Evolutionary conservation across 331 rosid genomes (phyloP), one percentile per base, ranked within the genome.

Genomic region (Malus hybrid): DNA sequence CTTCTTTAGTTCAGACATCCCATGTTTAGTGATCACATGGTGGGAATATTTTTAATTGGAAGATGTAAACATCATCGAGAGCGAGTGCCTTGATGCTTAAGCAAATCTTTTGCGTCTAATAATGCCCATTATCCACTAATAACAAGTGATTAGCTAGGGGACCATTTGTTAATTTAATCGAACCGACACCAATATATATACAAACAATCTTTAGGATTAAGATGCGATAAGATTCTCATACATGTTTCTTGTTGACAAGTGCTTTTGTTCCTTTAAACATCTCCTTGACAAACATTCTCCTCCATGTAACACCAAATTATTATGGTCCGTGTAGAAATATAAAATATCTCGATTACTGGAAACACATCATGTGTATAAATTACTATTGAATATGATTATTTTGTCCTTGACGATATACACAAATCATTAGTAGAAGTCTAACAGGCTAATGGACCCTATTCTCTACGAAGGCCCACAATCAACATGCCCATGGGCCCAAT

Each of bases 171-270:
- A 39, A 73, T 68, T 50, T 42, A 48, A 67, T 69, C 46, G n/a
- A 79, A 55, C 75, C 76, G 76, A 73, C 90, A 80, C 78, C 65
- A 78, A 28, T 62, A 64, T 72, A 39, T 39, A 69, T 64, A 31
- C 44, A 69, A 59, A 73, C 18, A 78, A 16, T 67, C 69, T 69
- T 75, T 80, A 36, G 64, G 69, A 56, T 67, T 63, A 28, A 64
- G 88, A 86, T 82, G 83, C 85, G 86, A 84, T 84, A 84, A 78
- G 88, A 86, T 88, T 86, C 80, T 20, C 60, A 60, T 79, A 64
- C 75, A 73, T 76, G 85, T 84, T 74, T 79, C 31, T 61, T 36
- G 74, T 68, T 66, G 80, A 65, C 77, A 67, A 22, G n/a, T 63
- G 31, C 69, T 50, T 15, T 36, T 27, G 12, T 27, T 10, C 9